Base-by-base conservation (phyloP, 208 protist species). In the Ichthyophonus hoferi region DNA sequence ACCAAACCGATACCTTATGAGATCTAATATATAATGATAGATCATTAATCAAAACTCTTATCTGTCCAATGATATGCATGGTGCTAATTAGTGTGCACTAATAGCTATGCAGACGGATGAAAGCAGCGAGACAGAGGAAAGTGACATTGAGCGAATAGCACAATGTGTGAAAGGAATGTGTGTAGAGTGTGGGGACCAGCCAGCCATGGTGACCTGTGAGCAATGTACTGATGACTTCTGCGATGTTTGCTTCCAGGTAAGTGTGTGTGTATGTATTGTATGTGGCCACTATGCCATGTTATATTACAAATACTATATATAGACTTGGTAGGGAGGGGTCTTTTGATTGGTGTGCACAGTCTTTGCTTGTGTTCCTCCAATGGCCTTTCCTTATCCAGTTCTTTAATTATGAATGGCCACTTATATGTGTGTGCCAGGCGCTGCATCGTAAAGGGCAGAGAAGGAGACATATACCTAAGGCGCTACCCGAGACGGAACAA, bases 101-200 rank as follows among this genome's bases (percentile, higher is more conserved):
- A n/a, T n/a, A n/a, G n/a, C 31, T 81, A 38, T 41, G 24, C 14
- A 58, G 17, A 0, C 24, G 24, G 40, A 85, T 85, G 81, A 43
- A 17, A 58, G 24, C 14, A 37, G 24, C 41, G 81, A 85, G 31
- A 42, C 35, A 3, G 81, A 85, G 39, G 35, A 3, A 34, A 31
- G 31, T 7, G 39, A 0, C 81, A 85, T 58, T 14, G 14, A 39
- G 40, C 81, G n/a, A 40, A 38, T 41, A 50, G 81, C 24, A 85
- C 38, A 43, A 12, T 58, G 81, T 38, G n/a, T 37, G 31, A 7
- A 17, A 24, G 81, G 81, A 7, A 85, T 85, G 81, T 85, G 81
- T 38, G 39, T 85, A 12, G 81, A 85, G 40, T 85, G 81, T 85
- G 39, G n/a, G 38, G 81, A 85, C 39, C 81, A 85, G 40, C 81